phyloP scores from a whole-genome alignment of 768 basidiomycete genomes.

The Tulasnella sp. region DNA sequence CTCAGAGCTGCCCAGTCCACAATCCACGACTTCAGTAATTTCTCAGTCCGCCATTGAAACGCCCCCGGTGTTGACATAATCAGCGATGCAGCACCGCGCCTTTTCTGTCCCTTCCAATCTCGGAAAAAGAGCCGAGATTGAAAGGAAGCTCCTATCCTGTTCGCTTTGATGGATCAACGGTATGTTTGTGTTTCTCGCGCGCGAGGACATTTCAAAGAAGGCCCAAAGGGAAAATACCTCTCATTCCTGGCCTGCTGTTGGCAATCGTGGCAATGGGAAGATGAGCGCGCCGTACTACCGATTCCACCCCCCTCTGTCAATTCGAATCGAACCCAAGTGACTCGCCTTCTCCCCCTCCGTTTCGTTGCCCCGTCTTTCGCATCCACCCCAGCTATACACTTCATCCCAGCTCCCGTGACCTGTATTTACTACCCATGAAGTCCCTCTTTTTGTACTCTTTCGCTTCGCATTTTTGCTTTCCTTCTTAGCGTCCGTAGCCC shows the following conservation, averaged over 20 bases:
- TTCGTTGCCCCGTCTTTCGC: not conserved
- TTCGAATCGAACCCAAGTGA: slow-evolving; percentile 8
- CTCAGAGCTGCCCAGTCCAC: not conserved
- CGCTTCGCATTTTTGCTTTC: slow-evolving; percentile 11
- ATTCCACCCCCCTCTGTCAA: not conserved
- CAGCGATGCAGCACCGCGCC: not conserved
- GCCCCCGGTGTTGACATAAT: not conserved
- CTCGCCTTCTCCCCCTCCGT: not conserved
- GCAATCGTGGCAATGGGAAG: not conserved
- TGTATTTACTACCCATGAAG: not conserved
- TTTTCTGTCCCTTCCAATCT: not conserved
- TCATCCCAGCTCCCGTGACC: not conserved
- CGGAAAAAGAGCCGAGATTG: not conserved
- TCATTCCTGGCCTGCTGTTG: not conserved
- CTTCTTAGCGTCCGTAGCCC: slow-evolving; percentile 5
- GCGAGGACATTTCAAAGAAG: not conserved
- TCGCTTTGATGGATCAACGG: not conserved
- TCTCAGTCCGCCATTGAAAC: not conserved
- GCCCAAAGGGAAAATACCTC: not conserved
- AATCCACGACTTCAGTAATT: not conserved
- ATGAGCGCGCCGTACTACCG: not conserved
- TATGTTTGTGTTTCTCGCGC: not conserved
- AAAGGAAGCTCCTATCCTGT: not conserved
- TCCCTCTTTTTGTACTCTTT: not conserved
- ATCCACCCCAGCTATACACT: not conserved